phyloP scores from a whole-genome alignment of 495 filamentous ascomycete genomes.

The Rostrohypoxylon terebratum region DNA sequence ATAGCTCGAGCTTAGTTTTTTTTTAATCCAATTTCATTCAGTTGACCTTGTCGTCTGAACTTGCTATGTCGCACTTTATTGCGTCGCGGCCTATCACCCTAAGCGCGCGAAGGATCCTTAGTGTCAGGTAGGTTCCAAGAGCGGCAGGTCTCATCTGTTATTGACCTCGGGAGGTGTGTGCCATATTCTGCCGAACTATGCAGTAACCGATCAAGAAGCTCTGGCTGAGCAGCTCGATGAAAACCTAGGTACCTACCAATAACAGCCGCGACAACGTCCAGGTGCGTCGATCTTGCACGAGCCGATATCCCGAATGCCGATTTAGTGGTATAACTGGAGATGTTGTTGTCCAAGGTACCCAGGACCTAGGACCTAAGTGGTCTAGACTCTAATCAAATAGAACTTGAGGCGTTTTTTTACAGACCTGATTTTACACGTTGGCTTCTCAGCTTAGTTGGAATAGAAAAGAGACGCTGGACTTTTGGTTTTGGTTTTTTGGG shows the following conservation, averaged over 20 bases:
- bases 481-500: background rate
- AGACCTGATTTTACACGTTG: background rate
- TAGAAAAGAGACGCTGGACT: background rate
- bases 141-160: constrained; percentile 21
- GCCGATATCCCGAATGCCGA: constrained; percentile 17
- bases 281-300: constrained; percentile 26
- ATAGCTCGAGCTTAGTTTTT: constrained; percentile 7
- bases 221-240: background rate
- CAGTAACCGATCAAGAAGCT: constrained; percentile 8
- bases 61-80: background rate
- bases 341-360: background rate
- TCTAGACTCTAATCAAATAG: background rate
- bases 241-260: constrained; percentile 37
- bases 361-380: too few species aligned
- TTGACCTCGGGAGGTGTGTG: constrained; percentile 2
- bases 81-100: constrained; percentile 5
- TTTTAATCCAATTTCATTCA: constrained; percentile 21
- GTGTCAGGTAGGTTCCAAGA: constrained; percentile 13
- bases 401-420: background rate
- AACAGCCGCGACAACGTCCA: constrained; percentile 17
- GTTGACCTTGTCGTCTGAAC: constrained; percentile 18
- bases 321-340: background rate
- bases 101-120: constrained; percentile 24
- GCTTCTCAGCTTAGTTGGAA: background rate
- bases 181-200: constrained; percentile 13